Base-by-base conservation (phyloP, 2,329 filamentous ascomycete genomes). In the Delphinella strobiligena region DNA sequence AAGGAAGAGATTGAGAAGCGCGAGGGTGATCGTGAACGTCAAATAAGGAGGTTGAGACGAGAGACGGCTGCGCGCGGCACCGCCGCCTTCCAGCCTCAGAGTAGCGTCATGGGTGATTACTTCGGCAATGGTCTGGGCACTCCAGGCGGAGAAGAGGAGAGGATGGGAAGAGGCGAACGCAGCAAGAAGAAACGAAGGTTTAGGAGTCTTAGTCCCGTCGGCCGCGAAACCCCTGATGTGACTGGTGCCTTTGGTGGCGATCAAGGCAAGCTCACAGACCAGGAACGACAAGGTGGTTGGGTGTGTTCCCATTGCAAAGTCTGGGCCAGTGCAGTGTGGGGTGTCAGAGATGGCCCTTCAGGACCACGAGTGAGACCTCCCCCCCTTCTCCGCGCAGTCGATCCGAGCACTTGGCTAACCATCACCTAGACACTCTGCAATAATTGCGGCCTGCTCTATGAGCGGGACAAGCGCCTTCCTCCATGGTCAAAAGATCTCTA, bases 1-100 rank as follows among this genome's bases (percentile, higher is more conserved):
- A 93, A 94, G 51, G 91, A 98, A 52, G 91, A 98, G 55, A 96
- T 98, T 39, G 91, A 98, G 62, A 93, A 93, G 65, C 77, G 91
- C 19, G 91, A 98, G 61, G 86, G 86, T 37, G 91, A 98, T 56
- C 75, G 91, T 31, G 91, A 98, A 61, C 72, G 91, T 40, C 86
- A 96, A 61, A 82, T 95, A 30, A 74, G 91, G 43, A 74, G 91
- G 43, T 64, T 95, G 46, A 75, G 91, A 41, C 74, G 91, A 55
- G 91, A 98, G 60, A 96, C 89, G 8, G 89, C 89, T 1, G 75
- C 87, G 18, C 94, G 96, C 59, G 55, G 56, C 3, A 54, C 51
- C 4, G 49, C 49, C 34, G 45, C 45, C 2, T 33, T 86, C 2
- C 56, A 69, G 38, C 62, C 67, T 38, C 66, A 65, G 44, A 61